Evolutionary conservation across 768 basidiomycete species (phyloP).

Genomic region (Lactarius akahatsu): DNA sequence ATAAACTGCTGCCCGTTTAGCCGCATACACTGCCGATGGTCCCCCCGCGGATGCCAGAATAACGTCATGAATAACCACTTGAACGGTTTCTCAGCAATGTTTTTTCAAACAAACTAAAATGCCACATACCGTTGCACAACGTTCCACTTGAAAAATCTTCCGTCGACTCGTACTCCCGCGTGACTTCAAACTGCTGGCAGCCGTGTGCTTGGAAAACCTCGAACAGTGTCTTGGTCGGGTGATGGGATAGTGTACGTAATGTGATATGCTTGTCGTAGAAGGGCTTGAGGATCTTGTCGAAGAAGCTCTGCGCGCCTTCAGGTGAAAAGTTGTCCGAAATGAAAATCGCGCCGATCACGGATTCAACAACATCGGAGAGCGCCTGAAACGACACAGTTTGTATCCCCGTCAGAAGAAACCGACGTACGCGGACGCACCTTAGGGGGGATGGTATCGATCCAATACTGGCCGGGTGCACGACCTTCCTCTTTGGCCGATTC

Average conservation of each 20-base stretch:
- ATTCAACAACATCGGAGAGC: constrained; percentile 78
- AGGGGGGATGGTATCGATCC: constrained; percentile 73
- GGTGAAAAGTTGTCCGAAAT: constrained; percentile 71
- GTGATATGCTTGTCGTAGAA: constrained; percentile 79
- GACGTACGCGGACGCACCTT: constrained; percentile 49
- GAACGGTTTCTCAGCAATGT: constrained; percentile 14
- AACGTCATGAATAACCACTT: constrained; percentile 69
- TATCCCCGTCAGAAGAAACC: background rate
- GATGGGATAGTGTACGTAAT: constrained; percentile 67
- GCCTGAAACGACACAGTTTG: constrained; percentile 43
- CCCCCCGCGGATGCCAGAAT: constrained; percentile 60
- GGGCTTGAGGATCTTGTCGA: constrained; percentile 65
- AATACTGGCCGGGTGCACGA: constrained; percentile 65
- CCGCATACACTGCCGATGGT: constrained; percentile 50
- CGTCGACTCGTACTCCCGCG: constrained; percentile 38
- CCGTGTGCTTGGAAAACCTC: constrained; percentile 72
- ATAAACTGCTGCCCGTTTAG: constrained; percentile 58
- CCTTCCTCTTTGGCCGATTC: constrained; percentile 47
- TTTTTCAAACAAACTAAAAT: background rate
- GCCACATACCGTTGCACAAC: constrained; percentile 50
- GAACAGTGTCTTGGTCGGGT: constrained; percentile 73
- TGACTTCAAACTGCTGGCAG: constrained; percentile 63
- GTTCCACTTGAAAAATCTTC: constrained; percentile 40
- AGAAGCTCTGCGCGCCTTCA: constrained; percentile 61
- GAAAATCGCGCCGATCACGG: constrained; percentile 75